A percentile compares a stretch with the other conserved stretches of the same genome.
Conservation (phyloP, 768 basidiomycete species). For the Boletus tomentosulus region DNA sequence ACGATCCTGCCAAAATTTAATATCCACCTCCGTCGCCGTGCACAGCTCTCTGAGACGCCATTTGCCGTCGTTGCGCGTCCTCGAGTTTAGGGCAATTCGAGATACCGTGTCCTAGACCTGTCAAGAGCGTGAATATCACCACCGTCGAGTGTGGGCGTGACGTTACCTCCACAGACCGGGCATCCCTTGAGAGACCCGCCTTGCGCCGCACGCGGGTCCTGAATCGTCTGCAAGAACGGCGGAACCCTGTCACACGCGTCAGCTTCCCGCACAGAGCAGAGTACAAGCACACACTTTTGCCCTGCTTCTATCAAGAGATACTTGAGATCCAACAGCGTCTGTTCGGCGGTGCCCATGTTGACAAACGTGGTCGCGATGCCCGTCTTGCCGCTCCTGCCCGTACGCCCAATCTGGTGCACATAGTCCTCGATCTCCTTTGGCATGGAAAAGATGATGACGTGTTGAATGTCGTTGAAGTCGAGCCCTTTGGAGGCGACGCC, state of each 20-base stretch:
- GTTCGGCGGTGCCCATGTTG: slow-evolving; percentile 96
- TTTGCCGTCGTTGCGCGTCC: slow-evolving; percentile 84
- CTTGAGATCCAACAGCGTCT: slow-evolving; percentile 94
- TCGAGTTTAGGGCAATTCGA: slow-evolving; percentile 96
- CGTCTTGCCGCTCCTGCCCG: slow-evolving; percentile 95
- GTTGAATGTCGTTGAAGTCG: slow-evolving; percentile 98
- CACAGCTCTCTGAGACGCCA: slow-evolving; percentile 77
- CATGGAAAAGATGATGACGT: slow-evolving; percentile 99
- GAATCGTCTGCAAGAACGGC: slow-evolving; percentile 83
- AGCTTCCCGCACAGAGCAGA: not conserved
- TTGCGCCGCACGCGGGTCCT: slow-evolving; percentile 82
- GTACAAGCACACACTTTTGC: slow-evolving; percentile 70
- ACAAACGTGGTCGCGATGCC: slow-evolving; percentile 99
- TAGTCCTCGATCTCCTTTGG: slow-evolving; percentile 99
- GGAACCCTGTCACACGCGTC: slow-evolving; percentile 61
- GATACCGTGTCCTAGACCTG: slow-evolving; percentile 90
- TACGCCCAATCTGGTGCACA: slow-evolving; percentile 98
- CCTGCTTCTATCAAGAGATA: slow-evolving; percentile 96
- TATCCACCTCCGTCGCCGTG: slow-evolving; percentile 56
- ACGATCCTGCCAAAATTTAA: not conserved
- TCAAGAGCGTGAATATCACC: not conserved
- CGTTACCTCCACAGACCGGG: slow-evolving; percentile 88
- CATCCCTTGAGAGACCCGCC: slow-evolving; percentile 82
- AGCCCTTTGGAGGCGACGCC: slow-evolving; percentile 97
- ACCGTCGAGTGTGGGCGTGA: not conserved